Base-by-base conservation (phyloP, 31 red algal species). In the Bonnemaisonia californica region DNA sequence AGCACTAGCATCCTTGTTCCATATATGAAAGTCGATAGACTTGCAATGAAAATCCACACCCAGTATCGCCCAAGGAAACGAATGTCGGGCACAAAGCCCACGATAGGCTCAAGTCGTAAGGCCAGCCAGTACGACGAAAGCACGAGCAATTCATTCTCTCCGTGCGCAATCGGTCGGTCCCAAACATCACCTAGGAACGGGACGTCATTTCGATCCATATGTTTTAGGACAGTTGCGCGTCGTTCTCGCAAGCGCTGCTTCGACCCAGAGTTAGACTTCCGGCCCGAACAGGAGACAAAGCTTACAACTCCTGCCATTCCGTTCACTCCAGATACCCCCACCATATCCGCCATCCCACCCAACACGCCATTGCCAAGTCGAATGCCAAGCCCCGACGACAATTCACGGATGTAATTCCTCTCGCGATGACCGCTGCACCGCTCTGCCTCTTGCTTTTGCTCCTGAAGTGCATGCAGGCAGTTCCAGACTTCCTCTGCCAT, bases 171-270 rank as follows among this genome's bases (percentile, higher is more conserved):
- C 26, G 86, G 86, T 32, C 39, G 63, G 23, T 89, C 86, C 86
- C 86, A 89, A 55, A 89, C 86, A 66, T 42, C 58, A 31, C 86
- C 86, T 31, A 89, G 67, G 35, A 89, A 76, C n/a, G 86, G 86
- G 23, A 72, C 33, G 38, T 70, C 80, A 21, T 58, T 29, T 27
- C 41, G 33, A 2, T 59, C 68, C 37, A 26, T 21, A 36, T 55
- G 13, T 11, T 54, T 19, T 55, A 78, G 30, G n/a, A 1, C 35
- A 78, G 30, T 36, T 62, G 7, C n/a, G 8, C 74, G 57, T 28
- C 57, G 54, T 23, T 77, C 83, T 21, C 57, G 57, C 60, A 86
- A 40, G 3, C 82, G 57, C 29, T 67, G 71, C 45, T 60, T 77
- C 30, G 60, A 62, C 39, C 4, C 45, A 2, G 58, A 56, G 16